These are phyloP conservation scores for Lepiota brunneoincarnata DNA, from an alignment of 768 basidiomycete genomes.

Conservation along the genomic window DNA sequence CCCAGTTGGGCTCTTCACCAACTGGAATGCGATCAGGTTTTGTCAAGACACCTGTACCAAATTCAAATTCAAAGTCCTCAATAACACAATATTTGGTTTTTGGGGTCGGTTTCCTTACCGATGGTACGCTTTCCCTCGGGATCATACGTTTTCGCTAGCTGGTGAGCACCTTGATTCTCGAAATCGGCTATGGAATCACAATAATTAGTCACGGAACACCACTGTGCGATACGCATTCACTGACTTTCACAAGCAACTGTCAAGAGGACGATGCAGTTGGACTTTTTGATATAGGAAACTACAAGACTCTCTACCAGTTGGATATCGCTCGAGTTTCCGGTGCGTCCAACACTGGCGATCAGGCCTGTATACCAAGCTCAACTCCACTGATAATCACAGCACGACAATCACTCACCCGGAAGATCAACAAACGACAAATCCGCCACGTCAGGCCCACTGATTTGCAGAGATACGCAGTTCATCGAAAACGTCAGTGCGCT, in stretches of 20 bases:
- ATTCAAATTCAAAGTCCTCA: no score
- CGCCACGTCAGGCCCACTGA: constrained; percentile 56
- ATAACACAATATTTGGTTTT: no score
- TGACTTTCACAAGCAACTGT: constrained; percentile 65
- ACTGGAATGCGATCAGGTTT: constrained; percentile 67
- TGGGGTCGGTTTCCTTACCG: constrained; percentile 36
- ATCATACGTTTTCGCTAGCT: constrained; percentile 59
- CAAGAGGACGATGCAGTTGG: constrained; percentile 61
- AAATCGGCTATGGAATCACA: constrained; percentile 56
- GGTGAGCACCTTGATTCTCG: constrained; percentile 74
- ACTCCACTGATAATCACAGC: neutral
- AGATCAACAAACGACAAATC: constrained; percentile 67
- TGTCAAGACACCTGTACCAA: constrained; percentile 58
- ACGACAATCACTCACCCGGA: constrained; percentile 36
- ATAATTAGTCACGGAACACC: neutral
- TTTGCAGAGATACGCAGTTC: constrained; percentile 56
- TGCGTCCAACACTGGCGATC: constrained; percentile 51
- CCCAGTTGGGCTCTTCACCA: constrained; percentile 56
- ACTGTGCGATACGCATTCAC: constrained; percentile 14
- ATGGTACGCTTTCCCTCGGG: constrained; percentile 66
- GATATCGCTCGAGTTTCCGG: constrained; percentile 54
- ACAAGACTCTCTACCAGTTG: constrained; percentile 59
- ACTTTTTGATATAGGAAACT: constrained; percentile 53
- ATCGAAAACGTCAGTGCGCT: constrained; percentile 42
- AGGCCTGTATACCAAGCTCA: constrained; percentile 34